Evolutionary conservation across 257 asterid species (phyloP).

Genomic region (Salvia hispanica): DNA sequence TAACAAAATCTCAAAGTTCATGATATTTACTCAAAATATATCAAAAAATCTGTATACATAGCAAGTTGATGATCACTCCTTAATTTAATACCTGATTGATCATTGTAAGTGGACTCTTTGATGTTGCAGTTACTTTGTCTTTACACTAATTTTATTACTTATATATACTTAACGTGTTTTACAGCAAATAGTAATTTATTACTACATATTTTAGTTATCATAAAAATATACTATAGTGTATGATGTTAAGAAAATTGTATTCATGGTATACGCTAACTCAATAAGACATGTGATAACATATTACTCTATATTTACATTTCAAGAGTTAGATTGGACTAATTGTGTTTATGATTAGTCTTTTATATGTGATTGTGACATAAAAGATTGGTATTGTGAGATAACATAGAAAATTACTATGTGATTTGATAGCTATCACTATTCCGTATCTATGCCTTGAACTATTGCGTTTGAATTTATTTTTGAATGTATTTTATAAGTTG

Average conservation of each 20-base stretch:
- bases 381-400: neutral
- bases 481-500: neutral
- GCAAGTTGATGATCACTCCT: no score
- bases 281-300: neutral
- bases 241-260: no score
- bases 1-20: no score
- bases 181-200: neutral
- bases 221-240: neutral
- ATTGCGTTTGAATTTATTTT: neutral
- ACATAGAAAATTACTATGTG: neutral
- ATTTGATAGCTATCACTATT: slow-evolving; percentile 14
- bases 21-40: no score
- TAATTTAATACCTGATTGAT: neutral
- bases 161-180: neutral
- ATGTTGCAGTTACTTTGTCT: slow-evolving; percentile 16
- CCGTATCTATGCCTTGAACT: neutral
- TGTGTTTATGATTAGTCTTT: neutral
- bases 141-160: neutral
- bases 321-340: neutral
- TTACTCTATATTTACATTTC: neutral
- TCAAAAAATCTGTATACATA: no score
- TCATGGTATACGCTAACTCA: no score
- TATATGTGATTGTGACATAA: slow-evolving; percentile 18
- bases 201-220: no score
- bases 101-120: neutral